Percentiles rank a stretch among this genome's conserved stretches.
Conservation (phyloP, 2,329 filamentous ascomycete species). For the Setomelanomma holmii region DNA sequence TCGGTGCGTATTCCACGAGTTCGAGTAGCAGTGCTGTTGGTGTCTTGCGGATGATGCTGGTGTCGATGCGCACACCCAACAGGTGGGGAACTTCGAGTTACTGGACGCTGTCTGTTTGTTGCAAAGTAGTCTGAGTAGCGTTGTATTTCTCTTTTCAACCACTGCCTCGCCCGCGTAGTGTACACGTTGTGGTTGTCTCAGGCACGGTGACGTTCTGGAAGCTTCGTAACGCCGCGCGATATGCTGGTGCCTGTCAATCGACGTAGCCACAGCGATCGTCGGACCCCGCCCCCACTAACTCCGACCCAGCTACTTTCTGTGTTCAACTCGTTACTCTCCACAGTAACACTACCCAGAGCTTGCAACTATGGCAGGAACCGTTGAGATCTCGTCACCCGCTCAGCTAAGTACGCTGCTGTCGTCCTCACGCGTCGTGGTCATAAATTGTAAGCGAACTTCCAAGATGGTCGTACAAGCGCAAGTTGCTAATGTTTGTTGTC, state of each 20-base stretch:
- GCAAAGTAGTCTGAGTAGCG: no score
- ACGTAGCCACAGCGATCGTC: conserved; percentile 7
- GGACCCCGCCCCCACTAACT: conserved; percentile 28
- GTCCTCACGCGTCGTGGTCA: conserved; percentile 79
- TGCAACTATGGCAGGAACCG: conserved; percentile 53
- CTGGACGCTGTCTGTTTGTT: no score
- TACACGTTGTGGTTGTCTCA: neutral
- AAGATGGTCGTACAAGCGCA: conserved; percentile 25
- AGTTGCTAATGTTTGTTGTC: conserved; percentile 27
- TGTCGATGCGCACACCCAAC: neutral
- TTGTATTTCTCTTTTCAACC: neutral
- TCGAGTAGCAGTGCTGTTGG: neutral
- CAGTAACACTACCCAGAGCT: conserved; percentile 18
- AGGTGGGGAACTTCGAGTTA: no score
- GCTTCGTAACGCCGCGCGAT: conserved; percentile 27
- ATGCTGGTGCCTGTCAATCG: conserved; percentile 25
- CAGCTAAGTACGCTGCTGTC: conserved; percentile 66
- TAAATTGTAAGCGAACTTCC: conserved; percentile 74
- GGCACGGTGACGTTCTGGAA: conserved; percentile 30
- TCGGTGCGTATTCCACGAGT: no score
- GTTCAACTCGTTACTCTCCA: conserved; percentile 16
- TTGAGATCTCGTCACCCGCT: conserved; percentile 52
- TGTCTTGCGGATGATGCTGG: neutral
- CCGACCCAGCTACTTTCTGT: neutral
- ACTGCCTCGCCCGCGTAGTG: neutral